phyloP scores from a whole-genome alignment of 305 asterid species.

The Caryopteris hybrid region DNA sequence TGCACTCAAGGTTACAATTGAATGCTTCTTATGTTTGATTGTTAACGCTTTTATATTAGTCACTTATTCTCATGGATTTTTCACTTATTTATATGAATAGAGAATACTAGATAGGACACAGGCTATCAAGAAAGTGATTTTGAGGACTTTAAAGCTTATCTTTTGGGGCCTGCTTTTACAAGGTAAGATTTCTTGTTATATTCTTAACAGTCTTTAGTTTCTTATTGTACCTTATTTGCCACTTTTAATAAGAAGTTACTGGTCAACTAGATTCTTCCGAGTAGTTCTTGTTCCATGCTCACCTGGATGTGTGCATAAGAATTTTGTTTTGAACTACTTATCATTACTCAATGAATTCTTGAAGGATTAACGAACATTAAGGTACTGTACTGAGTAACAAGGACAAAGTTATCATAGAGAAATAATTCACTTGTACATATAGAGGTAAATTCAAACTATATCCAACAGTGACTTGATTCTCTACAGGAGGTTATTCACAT shows the following conservation, averaged over 20 bases:
- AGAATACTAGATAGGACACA: slow-evolving; percentile 36
- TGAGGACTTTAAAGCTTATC: slow-evolving; percentile 65
- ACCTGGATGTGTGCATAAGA: neutral
- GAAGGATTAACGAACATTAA: neutral
- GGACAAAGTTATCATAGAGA: neutral
- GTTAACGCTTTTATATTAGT: neutral
- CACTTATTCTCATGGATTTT: neutral
- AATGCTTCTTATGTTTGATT: neutral
- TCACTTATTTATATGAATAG: slow-evolving; percentile 24
- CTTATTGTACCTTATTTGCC: too few species aligned
- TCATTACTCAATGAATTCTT: neutral
- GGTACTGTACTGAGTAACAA: neutral
- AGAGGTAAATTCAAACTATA: neutral
- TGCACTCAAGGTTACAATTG: slow-evolving; percentile 51
- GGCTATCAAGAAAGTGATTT: slow-evolving; percentile 50
- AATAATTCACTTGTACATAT: neutral
- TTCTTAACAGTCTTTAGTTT: too few species aligned
- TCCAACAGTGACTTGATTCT: neutral
- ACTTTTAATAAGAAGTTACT: too few species aligned
- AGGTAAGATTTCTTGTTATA: slow-evolving; percentile 35
- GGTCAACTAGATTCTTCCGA: too few species aligned
- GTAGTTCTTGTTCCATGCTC: too few species aligned
- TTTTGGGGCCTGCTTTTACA: slow-evolving; percentile 76
- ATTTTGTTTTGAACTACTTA: neutral
- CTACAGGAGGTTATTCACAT: slow-evolving; percentile 74